phyloP scores from a whole-genome alignment of 2,329 filamentous ascomycete genomes.

The Fusarium dimerum region DNA sequence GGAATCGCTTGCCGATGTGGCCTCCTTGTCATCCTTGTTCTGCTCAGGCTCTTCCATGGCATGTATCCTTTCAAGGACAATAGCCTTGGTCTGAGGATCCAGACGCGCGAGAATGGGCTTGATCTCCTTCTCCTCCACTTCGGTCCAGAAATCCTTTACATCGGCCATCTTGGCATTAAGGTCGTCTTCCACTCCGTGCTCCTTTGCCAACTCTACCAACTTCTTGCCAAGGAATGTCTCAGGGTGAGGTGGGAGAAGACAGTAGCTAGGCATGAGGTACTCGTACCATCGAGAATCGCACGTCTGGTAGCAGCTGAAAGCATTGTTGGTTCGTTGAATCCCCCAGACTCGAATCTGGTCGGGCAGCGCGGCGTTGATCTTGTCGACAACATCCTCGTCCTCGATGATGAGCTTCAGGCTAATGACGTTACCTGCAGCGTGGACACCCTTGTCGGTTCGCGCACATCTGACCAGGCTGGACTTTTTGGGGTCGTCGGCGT shows the following conservation, averaged over 20 bases:
- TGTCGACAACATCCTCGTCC: constrained; percentile 81
- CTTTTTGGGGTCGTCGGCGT: constrained; percentile 95
- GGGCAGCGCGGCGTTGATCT: constrained; percentile 84
- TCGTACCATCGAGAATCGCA: constrained; percentile 98
- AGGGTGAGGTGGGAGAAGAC: constrained; percentile 88
- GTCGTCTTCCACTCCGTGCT: constrained; percentile 69
- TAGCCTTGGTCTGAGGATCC: constrained; percentile 62
- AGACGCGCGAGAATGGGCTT: constrained; percentile 66
- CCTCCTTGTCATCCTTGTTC: constrained; percentile 25
- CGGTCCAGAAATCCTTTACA: constrained; percentile 78
- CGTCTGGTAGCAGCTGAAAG: constrained; percentile 91
- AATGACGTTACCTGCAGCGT: constrained; percentile 93
- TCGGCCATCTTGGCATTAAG: constrained; percentile 73
- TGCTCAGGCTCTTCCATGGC: constrained; percentile 33
- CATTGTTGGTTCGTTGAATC: constrained; percentile 83
- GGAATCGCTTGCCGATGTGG: constrained; percentile 16
- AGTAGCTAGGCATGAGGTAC: constrained; percentile 92
- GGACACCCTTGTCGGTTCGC: constrained; percentile 94
- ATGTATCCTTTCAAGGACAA: constrained; percentile 65
- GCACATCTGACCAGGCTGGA: constrained; percentile 92
- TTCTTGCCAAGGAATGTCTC: constrained; percentile 83
- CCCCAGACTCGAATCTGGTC: constrained; percentile 95
- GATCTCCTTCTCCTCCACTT: constrained; percentile 78
- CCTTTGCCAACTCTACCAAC: constrained; percentile 74
- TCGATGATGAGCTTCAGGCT: constrained; percentile 95